Base-by-base conservation (phyloP, 2,329 filamentous ascomycete genomes). In the Diaporthe sp. region DNA sequence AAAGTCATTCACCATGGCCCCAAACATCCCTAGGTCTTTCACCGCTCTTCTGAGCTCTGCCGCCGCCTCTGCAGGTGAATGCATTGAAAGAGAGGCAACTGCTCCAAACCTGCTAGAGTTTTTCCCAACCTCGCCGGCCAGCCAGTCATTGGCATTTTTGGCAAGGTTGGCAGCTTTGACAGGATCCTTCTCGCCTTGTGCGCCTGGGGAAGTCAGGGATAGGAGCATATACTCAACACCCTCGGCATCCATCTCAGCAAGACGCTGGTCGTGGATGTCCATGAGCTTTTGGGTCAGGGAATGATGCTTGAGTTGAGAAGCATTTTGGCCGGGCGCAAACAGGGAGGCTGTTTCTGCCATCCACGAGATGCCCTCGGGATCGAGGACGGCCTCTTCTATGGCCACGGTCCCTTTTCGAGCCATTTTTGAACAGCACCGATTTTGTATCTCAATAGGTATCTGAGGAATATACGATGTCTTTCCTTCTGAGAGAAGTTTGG, bases 201-300 rank as follows among this genome's bases (percentile, higher is more conserved):
- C 77, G 0, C 82, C 81, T 0, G 82, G 81, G 0, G 81, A 81
- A 2, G 82, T 83, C 3, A 82, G 72, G 2, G 80, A 81, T 8
- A 84, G 77, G 7, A 84, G 78, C 79, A 83, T 83, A 77, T 82
- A 83, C 73, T 83, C 82, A 53, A 83, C 81, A 13, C 82, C 82
- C 50, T 82, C 78, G 35, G 78, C 79, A 72, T 83, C 81, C 82
- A 83, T 83, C 44, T 79, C 75, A 1, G 65, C 56, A 8, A 83
- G 78, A 8, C 81, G 47, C 19, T 78, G 58, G 7, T 63, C 44
- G 71, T 82, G 81, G 70, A 83, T 80, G 73, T 83, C 82, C 22
- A 79, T 77, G 15, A 83, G 78, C 1, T 75, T 75, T 9, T 78
- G 70, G 7, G 80, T 81, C 51, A 82, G 74, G 1, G 77, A 74